Conservation (phyloP, 805 yeast species). For the Candida pini region DNA sequence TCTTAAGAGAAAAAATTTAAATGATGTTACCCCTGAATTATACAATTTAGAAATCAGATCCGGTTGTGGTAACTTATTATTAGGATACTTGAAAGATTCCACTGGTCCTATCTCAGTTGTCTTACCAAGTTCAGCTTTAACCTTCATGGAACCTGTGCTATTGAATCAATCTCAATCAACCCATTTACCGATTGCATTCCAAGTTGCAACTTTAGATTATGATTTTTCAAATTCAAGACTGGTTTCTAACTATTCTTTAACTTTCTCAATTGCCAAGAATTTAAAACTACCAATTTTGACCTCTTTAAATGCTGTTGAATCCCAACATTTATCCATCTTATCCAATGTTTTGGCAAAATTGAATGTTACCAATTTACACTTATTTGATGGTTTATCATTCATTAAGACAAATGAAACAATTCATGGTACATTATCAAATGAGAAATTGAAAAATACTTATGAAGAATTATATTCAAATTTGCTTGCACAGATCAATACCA, state of each 20-base stretch:
- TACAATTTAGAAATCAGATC: conserved; percentile 65
- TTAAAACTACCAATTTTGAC: conserved; percentile 65
- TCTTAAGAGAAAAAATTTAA: conserved; percentile 43
- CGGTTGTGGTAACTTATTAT: conserved; percentile 76
- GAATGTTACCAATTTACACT: conserved; percentile 56
- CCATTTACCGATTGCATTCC: conserved; percentile 58
- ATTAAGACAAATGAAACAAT: conserved; percentile 45
- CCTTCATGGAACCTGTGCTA: conserved; percentile 61
- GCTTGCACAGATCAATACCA: conserved; percentile 17
- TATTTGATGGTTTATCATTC: conserved; percentile 76
- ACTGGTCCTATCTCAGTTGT: conserved; percentile 33
- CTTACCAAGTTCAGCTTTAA: conserved; percentile 62
- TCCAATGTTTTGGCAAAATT: conserved; percentile 62
- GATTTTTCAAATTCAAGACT: conserved; percentile 47
- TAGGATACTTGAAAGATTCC: conserved; percentile 54
- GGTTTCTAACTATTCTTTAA: conserved; percentile 57
- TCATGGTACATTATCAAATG: conserved; percentile 38
- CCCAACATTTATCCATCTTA: conserved; percentile 61
- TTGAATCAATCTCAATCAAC: conserved; percentile 26
- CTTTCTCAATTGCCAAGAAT: conserved; percentile 55
- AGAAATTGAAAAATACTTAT: conserved; percentile 35
- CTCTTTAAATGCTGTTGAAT: conserved; percentile 57
- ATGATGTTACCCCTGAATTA: conserved; percentile 55
- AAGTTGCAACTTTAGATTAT: conserved; percentile 73
- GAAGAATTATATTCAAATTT: conserved; percentile 31